Conservation (phyloP, 2,329 filamentous ascomycete genomes). For the Nigrospora sphaerica region DNA sequence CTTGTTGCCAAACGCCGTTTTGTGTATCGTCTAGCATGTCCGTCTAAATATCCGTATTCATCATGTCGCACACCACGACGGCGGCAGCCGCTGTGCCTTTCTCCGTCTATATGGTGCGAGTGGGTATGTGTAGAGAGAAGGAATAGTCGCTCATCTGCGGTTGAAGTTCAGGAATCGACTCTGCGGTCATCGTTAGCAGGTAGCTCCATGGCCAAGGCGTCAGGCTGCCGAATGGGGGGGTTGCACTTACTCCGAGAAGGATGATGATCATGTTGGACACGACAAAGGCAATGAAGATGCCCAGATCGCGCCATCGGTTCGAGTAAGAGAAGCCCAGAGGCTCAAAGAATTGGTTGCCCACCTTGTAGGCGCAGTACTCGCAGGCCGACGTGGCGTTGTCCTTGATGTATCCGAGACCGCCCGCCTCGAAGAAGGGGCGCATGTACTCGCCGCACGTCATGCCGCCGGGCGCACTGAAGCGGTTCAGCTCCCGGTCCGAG, state of each 20-base stretch:
- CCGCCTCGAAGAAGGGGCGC: slow-evolving; percentile 56
- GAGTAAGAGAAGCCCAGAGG: slow-evolving; percentile 59
- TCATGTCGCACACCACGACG: too few species aligned
- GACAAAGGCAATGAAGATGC: slow-evolving; percentile 71
- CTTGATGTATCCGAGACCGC: slow-evolving; percentile 67
- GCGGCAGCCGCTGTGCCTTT: too few species aligned
- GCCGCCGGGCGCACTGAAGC: slow-evolving; percentile 58
- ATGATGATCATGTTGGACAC: slow-evolving; percentile 66
- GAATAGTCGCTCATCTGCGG: slow-evolving; percentile 27
- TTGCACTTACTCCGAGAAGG: slow-evolving; percentile 42
- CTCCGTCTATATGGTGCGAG: too few species aligned
- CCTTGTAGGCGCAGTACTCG: slow-evolving; percentile 73
- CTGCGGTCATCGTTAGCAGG: slow-evolving; percentile 21
- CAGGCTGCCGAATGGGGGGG: not conserved
- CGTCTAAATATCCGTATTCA: too few species aligned
- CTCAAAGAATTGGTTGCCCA: slow-evolving; percentile 74
- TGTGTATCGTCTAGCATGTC: too few species aligned
- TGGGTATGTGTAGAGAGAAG: not conserved
- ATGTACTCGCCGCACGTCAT: slow-evolving; percentile 72
- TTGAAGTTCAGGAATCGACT: slow-evolving; percentile 48
- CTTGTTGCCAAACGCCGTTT: too few species aligned
- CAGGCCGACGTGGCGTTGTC: slow-evolving; percentile 60
- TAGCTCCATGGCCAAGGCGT: not conserved
- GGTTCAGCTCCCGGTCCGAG: slow-evolving; percentile 52
- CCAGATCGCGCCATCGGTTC: slow-evolving; percentile 74